A percentile compares a stretch with the other conserved stretches of the same genome.
Evolutionary conservation across 805 yeast species (phyloP).

Genomic region (Middelhovenomyces tepae): DNA sequence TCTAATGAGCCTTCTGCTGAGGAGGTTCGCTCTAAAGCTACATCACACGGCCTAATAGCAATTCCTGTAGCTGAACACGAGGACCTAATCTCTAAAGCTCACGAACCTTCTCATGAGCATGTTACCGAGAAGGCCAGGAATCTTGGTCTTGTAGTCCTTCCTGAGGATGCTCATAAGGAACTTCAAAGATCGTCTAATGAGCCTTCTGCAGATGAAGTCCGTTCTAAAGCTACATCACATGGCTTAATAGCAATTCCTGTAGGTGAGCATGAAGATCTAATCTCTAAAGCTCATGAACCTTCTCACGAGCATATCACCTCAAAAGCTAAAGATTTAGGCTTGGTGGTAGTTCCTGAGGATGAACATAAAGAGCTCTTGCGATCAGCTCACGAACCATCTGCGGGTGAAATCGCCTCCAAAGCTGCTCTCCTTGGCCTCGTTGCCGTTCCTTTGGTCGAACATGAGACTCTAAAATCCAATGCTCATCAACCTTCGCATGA

Average conservation of each 20-base stretch:
- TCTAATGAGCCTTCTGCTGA: constrained; percentile 12
- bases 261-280: constrained; percentile 24
- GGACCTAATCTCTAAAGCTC: constrained; percentile 12
- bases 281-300: constrained; percentile 14
- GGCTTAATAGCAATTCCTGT: constrained; percentile 29
- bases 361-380: constrained; percentile 16
- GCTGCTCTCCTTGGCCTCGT: too few relatives aligned
- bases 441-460: constrained; percentile 27
- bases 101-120: constrained; percentile 17
- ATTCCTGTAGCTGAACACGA: constrained; percentile 24
- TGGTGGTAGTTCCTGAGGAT: constrained; percentile 15
- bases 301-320: constrained; percentile 16
- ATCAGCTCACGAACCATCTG: constrained; percentile 11
- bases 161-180: constrained; percentile 19
- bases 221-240: constrained; percentile 19
- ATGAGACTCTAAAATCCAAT: constrained; percentile 16
- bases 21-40: constrained; percentile 23
- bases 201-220: constrained; percentile 22
- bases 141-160: constrained; percentile 18
- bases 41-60: constrained; percentile 21
- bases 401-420: constrained; percentile 13
- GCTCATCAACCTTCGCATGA: constrained; percentile 16
- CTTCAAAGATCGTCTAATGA: constrained; percentile 13
- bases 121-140: constrained; percentile 11
- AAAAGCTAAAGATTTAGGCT: constrained; percentile 17